Base-by-base conservation (phyloP, 768 basidiomycete genomes). In the Pleurotus eryngii region DNA sequence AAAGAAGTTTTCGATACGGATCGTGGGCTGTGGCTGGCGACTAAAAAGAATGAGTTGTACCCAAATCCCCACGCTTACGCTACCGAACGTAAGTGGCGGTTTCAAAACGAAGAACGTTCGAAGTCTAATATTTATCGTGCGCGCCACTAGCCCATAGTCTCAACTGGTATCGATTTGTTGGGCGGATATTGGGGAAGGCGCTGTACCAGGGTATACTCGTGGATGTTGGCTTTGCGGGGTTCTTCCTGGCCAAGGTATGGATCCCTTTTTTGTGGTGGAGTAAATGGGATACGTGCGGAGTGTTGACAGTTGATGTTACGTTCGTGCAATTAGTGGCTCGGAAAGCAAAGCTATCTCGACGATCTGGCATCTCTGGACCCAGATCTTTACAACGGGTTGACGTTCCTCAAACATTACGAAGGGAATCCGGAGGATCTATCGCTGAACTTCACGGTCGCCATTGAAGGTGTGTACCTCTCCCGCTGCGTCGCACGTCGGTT, bases 1-100 rank as follows among this genome's bases (percentile, higher is more conserved):
- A 94, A 90, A 65, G 96, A 98, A 68, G 96, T 91, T 0, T 98
- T 99, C 60, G 94, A 99, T 65, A 89, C 90, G 1, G 86, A 98
- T 65, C 85, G 94, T 4, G 97, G 97, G 8, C 74, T 99, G 4
- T 99, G 97, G 97, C 76, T 96, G 24, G 85, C 83, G 24, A 99
- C 88, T 57, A 83, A 84, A 70, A 90, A 93, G 71, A 92, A 97
- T 56, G 94, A 98, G 70, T 75, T 99, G 46, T 99, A 98, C 66
- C 97, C 97, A 0, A 95, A 94, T 64, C 93, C 95, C 6, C 93
- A 95, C 68, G 78, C 82, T 0, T 98, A 97, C 69, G 94, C 97
- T 1, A 89, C 85, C 1, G 95, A 98, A 73, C 46, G 92, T 92
- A 61, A 67, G 86, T 74, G 30, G 12, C 30, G 22, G 3, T n/a